Conservation (phyloP, 768 basidiomycete genomes). For the Hericium rajendrae region DNA sequence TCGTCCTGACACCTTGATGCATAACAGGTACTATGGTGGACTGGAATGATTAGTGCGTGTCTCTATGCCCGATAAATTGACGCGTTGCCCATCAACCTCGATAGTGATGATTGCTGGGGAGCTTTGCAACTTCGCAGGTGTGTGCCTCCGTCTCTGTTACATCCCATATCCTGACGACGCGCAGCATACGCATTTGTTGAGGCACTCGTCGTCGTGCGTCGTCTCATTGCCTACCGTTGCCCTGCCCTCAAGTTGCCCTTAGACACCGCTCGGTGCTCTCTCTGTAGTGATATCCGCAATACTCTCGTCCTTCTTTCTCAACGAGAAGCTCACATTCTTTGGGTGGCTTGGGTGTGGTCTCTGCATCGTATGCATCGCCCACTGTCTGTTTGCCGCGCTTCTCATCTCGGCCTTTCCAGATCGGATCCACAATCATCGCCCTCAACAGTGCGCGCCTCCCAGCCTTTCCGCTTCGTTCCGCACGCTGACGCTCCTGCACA, state of each 20-base stretch:
- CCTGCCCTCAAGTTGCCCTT: constrained; percentile 5
- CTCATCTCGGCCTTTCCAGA: constrained; percentile 26
- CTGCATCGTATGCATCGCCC: constrained; percentile 59
- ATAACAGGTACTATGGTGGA: constrained; percentile 80
- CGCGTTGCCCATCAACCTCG: background rate
- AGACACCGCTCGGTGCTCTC: constrained; percentile 93
- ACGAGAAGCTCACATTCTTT: constrained; percentile 89
- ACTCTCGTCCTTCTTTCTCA: constrained; percentile 85
- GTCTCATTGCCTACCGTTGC: background rate
- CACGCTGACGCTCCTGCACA: constrained; percentile 16
- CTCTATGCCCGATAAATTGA: background rate
- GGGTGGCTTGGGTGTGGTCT: constrained; percentile 93
- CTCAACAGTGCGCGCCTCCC: constrained; percentile 52
- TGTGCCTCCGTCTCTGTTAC: constrained; percentile 24
- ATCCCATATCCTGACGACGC: constrained; percentile 10
- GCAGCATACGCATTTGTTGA: constrained; percentile 82
- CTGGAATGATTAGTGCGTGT: constrained; percentile 74
- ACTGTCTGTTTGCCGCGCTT: background rate
- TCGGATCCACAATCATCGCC: constrained; percentile 84
- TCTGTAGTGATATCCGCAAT: constrained; percentile 95
- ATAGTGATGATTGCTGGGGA: constrained; percentile 89
- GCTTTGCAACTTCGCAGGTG: constrained; percentile 79
- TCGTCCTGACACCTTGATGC: background rate
- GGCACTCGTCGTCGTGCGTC: constrained; percentile 80
- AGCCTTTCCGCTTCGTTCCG: constrained; percentile 12